Percentiles rank a stretch among this genome's conserved stretches.
Evolutionary conservation across 306 rosid genomes (phyloP).

Genomic region (Mimosa bimucronata): DNA sequence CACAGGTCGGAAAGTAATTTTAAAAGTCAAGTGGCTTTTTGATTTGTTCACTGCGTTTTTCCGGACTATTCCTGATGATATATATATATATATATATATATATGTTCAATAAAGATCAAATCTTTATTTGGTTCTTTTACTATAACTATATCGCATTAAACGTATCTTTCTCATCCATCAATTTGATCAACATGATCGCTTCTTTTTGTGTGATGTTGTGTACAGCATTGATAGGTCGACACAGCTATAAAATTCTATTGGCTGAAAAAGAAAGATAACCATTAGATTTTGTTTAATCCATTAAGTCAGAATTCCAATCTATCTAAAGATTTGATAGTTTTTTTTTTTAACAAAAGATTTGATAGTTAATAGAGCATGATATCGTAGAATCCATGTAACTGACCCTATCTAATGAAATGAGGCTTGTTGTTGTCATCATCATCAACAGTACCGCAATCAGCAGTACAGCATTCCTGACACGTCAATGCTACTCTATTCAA

Average conservation of each 20-base stretch:
- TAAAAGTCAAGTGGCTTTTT: conserved; percentile 43
- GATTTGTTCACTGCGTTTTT: conserved; percentile 37
- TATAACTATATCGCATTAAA: background rate
- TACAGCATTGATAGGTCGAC: background rate
- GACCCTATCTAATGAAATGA: no score
- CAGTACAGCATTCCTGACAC: background rate
- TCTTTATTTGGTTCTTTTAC: background rate
- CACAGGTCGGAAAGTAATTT: conserved; percentile 7
- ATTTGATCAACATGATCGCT: background rate
- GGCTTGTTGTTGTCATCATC: no score
- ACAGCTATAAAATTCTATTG: background rate
- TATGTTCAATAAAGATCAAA: background rate
- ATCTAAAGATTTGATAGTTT: no score
- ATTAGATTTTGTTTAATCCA: background rate
- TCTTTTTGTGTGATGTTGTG: background rate
- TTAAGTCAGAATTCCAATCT: no score
- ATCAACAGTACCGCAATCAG: background rate
- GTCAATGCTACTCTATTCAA: background rate
- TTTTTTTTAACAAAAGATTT: no score
- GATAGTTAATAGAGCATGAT: no score
- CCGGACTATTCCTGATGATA: background rate
- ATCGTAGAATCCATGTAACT: no score
- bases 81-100: no score
- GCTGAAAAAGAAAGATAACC: background rate
- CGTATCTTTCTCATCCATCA: background rate